Evolutionary conservation across 140 eudicot species (phyloP), one percentile per base, ranked within the genome.

Genomic region (Senecio squalidus): DNA sequence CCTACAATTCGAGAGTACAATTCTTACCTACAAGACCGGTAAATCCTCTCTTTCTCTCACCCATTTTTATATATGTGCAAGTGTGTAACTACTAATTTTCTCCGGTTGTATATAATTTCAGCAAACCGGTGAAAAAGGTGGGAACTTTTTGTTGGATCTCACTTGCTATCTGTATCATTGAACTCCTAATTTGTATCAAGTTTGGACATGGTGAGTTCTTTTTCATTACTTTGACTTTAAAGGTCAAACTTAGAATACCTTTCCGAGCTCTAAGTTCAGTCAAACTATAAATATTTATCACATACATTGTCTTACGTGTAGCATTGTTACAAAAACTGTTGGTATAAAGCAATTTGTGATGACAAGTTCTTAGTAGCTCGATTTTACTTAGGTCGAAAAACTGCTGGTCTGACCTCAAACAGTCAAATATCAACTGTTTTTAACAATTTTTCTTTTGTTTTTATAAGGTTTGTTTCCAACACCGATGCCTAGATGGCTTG

Each of bases 131-230:
- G 50, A 87, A 92, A 58, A 92, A 92, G 76, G 95, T 92, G 27
- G 98, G 98, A 64, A 84, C 98, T 54, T 84, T 83, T 75, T 87
- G 96, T 62, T 92, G 98, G 98, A 88, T 92, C 58, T 84, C 98
- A 0, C 72, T 92, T 62, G 98, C 96, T 17, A 92, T 92, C 49
- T 92, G 98, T 86, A 92, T 92, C 60, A 80, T 92, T 26, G 98
- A 92, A 69, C 96, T 92, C 62, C 81, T 92, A 51, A 92, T 92
- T 26, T 92, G 98, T 70, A 82, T 87, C 72, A 92, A 92, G 78
- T 92, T 92, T 25, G 98, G 98, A 47, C 84, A 92, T 46, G 98
- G 98, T 92, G 46, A 46, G 96, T 64, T 26, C 17, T 44, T 51
- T 41, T 52, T 9, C 30, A 25, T 47, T 27, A 52, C 18, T n/a